Evolutionary conservation across 495 filamentous ascomycete genomes (phyloP).

Genomic region (Penicillium lividum): DNA sequence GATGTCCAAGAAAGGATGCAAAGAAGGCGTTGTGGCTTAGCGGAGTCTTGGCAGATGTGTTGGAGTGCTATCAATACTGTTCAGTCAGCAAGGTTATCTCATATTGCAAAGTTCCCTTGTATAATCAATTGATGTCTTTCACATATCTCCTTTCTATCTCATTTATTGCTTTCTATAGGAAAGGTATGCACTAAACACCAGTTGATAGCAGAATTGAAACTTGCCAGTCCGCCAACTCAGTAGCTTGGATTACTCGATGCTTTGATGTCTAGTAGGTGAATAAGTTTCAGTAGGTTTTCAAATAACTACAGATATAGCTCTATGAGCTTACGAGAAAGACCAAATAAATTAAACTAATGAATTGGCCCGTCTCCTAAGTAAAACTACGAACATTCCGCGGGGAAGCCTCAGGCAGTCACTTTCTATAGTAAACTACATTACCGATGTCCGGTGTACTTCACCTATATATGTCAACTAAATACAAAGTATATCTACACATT

Average conservation of each 20-base stretch:
- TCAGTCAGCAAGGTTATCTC: too few relatives aligned
- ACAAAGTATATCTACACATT: too few relatives aligned
- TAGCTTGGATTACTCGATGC: not conserved
- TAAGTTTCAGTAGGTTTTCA: too few relatives aligned
- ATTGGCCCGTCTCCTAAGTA: not conserved
- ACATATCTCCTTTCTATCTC: not conserved
- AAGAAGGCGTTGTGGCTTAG: conserved; percentile 27
- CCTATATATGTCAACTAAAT: too few relatives aligned
- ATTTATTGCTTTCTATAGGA: not conserved
- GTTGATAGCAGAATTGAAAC: not conserved
- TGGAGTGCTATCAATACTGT: not conserved
- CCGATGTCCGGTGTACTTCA: not conserved
- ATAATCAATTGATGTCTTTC: too few relatives aligned
- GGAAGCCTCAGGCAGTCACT: conserved; percentile 18
- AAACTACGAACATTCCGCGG: not conserved
- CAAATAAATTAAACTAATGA: too few relatives aligned
- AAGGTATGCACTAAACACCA: not conserved
- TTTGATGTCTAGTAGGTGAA: too few relatives aligned
- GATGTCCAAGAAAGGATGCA: conserved; percentile 2
- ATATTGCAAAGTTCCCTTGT: too few relatives aligned
- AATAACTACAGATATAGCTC: too few relatives aligned
- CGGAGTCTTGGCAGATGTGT: conserved; percentile 23
- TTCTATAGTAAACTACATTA: not conserved
- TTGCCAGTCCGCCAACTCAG: not conserved
- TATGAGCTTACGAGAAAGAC: too few relatives aligned